A percentile compares a stretch with the other conserved stretches of the same genome.
These are phyloP conservation scores for Blepharisma japonicum DNA, from an alignment of 73 alveolate genomes.

Conservation along the genomic window DNA sequence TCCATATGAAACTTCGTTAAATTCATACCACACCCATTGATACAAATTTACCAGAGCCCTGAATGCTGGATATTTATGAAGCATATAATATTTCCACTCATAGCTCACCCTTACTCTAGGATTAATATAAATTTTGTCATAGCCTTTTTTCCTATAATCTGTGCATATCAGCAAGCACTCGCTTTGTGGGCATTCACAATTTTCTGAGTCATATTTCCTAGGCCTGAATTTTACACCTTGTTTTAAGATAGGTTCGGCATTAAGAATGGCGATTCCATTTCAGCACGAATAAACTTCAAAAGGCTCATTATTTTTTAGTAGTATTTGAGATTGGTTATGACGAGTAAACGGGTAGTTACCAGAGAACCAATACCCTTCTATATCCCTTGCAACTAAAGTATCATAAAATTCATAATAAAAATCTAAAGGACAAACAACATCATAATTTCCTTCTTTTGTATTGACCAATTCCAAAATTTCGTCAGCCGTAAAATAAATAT, in stretches of 20 bases:
- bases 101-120: constrained; percentile 48
- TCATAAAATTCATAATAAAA: constrained; percentile 48
- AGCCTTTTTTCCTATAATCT: constrained; percentile 42
- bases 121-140: constrained; percentile 40
- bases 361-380: constrained; percentile 42
- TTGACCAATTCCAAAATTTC: constrained; percentile 41
- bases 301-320: constrained; percentile 20
- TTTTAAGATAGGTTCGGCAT: constrained; percentile 40
- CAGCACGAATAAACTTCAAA: constrained; percentile 55
- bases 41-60: not conserved
- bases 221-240: constrained; percentile 35
- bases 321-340: constrained; percentile 34
- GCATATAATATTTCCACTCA: constrained; percentile 26
- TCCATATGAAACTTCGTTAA: too few species aligned
- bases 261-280: constrained; percentile 47
- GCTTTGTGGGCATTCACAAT: constrained; percentile 31
- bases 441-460: constrained; percentile 55
- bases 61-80: not conserved
- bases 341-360: constrained; percentile 38
- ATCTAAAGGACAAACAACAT: constrained; percentile 62
- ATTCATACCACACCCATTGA: too few species aligned
- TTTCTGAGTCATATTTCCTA: not conserved
- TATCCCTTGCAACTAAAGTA: constrained; percentile 55
- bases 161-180: constrained; percentile 47
- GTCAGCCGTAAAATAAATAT: constrained; percentile 43